These are phyloP conservation scores for Neofusicoccum sp. DNA, from an alignment of 2,329 filamentous ascomycete species.

Conservation along the genomic window DNA sequence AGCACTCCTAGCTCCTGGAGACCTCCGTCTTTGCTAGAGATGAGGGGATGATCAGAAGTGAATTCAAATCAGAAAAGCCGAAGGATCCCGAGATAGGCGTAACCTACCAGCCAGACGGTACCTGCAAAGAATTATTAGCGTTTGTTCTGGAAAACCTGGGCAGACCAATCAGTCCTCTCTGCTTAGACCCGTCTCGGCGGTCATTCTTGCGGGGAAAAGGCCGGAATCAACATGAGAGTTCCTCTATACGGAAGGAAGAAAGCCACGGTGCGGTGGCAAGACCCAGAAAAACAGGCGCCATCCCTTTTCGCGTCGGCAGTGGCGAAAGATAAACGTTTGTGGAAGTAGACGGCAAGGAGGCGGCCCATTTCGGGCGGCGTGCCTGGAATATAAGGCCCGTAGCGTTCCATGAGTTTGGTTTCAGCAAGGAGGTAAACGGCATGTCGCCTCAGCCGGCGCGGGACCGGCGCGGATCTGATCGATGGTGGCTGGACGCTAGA, in stretches of 20 bases:
- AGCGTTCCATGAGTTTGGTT: background rate
- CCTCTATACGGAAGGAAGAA: background rate
- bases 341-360: too few relatives aligned
- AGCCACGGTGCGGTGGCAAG: too few relatives aligned
- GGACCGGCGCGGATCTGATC: background rate
- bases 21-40: background rate
- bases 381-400: background rate
- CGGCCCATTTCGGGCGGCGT: background rate
- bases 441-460: background rate
- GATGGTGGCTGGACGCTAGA: constrained; percentile 1
- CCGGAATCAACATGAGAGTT: background rate
- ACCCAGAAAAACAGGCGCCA: background rate
- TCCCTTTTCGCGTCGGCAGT: background rate
- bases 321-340: background rate
- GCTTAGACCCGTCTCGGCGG: background rate
- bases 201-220: background rate
- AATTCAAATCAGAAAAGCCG: background rate
- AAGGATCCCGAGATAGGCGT: background rate
- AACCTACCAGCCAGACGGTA: background rate
- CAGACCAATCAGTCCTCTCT: background rate
- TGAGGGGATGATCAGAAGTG: background rate
- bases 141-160: background rate
- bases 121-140: background rate
- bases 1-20: too few relatives aligned
- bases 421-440: background rate